Evolutionary conservation across 2,329 filamentous ascomycete genomes (phyloP), one percentile per base, ranked within the genome.

Genomic region (Colletotrichum tropicale): DNA sequence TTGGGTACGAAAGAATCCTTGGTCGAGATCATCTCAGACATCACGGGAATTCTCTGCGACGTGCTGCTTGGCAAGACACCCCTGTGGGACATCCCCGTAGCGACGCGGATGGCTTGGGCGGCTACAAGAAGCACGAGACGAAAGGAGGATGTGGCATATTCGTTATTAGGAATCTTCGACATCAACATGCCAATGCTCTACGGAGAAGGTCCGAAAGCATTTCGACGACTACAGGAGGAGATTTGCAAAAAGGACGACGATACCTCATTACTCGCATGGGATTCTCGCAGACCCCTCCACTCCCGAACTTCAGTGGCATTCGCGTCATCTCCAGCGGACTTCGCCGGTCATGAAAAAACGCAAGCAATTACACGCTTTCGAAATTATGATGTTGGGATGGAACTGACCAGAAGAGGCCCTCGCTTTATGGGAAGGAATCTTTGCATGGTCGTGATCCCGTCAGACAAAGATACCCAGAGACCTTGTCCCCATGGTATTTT

Each of bases 51-150:
- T 34, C 26, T 26, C 6, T 24, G 38, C 13, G 64, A 24, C 10
- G 24, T 66, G 16, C 18, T 66, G 16, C 38, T 30, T 24, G 64
- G 26, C 13, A 30, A 52, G 38, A 28, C 7, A n/a, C 64, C 30
- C 5, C 15, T 30, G 8, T 43, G 38, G 64, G 30, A 66, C 12
- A 21, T 28, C 10, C 38, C 24, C 30, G 64, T 81, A 12, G 79
- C 81, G 6, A 52, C 66, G 12, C 78, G 78, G 66, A 82, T 82
- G 81, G 79, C 78, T 12, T 82, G 80, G 81, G 79, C 78, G 38
- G 75, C 80, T 2, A 38, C 66, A 5, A 71, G 81, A 48, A 30
- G 71, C 64, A 81, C 78, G 7, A 80, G 68, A 6, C 69, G 76
- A 8, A 5, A 32, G 66, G 77, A 81, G 64, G 80, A 83, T 68